phyloP scores from a whole-genome alignment of 1,284 basidiomycete genomes.

The Hypsizygus ulmarius region DNA sequence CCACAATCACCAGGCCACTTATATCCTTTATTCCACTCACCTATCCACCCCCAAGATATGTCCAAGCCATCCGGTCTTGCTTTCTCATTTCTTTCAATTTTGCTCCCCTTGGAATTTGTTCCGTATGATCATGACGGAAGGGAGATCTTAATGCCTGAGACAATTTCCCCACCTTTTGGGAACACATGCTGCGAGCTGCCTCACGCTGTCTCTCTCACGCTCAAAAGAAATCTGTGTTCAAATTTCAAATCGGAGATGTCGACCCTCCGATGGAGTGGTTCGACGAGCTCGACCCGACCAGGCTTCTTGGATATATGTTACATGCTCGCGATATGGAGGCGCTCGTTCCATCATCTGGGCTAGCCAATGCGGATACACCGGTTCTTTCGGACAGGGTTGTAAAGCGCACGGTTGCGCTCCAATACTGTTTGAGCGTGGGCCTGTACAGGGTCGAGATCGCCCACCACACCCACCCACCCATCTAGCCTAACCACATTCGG shows the following conservation, averaged over 20 bases:
- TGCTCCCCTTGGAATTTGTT: no score
- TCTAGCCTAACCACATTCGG: slow-evolving; percentile 1
- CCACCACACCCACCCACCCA: slow-evolving; percentile 4
- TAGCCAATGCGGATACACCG: not conserved
- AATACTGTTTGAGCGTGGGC: not conserved
- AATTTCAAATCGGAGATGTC: no score
- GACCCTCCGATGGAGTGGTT: no score
- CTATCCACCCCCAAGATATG: not conserved
- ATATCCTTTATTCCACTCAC: not conserved
- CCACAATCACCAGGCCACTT: not conserved
- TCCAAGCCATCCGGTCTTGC: not conserved
- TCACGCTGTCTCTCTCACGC: no score
- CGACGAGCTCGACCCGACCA: no score
- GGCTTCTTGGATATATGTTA: no score
- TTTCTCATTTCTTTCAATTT: not conserved
- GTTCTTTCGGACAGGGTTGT: slow-evolving; percentile 11
- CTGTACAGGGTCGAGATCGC: not conserved
- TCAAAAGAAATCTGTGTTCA: no score
- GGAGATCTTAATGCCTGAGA: no score
- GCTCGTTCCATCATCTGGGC: not conserved
- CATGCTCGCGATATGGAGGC: not conserved
- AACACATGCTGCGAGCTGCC: no score
- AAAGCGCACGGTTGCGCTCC: slow-evolving; percentile 4
- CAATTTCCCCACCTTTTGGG: no score
- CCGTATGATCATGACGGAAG: no score